These are phyloP conservation scores for Mortierella polycephala DNA, from an alignment of 371 early-diverging fungal species.

Conservation along the genomic window DNA sequence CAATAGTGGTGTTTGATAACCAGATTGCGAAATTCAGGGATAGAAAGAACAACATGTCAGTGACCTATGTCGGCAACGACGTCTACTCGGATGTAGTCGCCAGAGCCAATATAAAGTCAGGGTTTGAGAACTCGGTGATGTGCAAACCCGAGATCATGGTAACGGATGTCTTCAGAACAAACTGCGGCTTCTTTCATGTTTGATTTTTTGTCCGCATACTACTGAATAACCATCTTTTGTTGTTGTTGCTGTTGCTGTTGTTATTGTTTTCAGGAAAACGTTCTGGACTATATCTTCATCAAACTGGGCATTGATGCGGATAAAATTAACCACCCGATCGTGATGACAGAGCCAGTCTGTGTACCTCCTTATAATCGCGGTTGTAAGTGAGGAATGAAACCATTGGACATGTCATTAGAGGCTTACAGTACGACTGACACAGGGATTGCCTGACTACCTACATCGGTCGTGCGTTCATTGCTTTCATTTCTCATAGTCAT, in stretches of 20 bases:
- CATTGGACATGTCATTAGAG: too few relatives aligned
- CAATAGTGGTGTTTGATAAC: slow-evolving; percentile 82
- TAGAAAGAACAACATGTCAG: slow-evolving; percentile 68
- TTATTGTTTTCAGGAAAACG: slow-evolving; percentile 68
- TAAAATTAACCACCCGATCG: slow-evolving; percentile 77
- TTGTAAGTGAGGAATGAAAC: slow-evolving; percentile 56
- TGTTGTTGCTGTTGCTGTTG: slow-evolving; percentile 12
- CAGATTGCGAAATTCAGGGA: slow-evolving; percentile 84
- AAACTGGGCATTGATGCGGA: slow-evolving; percentile 80
- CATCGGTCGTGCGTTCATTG: neutral
- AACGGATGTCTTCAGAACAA: neutral
- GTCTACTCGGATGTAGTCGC: slow-evolving; percentile 76
- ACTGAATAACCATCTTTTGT: neutral
- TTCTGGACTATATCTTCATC: slow-evolving; percentile 87
- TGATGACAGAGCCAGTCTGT: slow-evolving; percentile 89
- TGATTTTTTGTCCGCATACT: neutral
- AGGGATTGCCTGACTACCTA: too few relatives aligned
- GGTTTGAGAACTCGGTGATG: slow-evolving; percentile 80
- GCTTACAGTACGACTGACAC: too few relatives aligned
- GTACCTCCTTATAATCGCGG: slow-evolving; percentile 79
- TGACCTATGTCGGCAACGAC: slow-evolving; percentile 81
- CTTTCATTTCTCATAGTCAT: slow-evolving; percentile 60
- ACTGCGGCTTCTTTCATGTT: neutral
- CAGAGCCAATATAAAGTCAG: slow-evolving; percentile 74
- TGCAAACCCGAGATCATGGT: slow-evolving; percentile 77